Evolutionary conservation across 495 filamentous ascomycete genomes (phyloP), one percentile per base, ranked within the genome.

Genomic region (Diplogelasinospora grovesii): DNA sequence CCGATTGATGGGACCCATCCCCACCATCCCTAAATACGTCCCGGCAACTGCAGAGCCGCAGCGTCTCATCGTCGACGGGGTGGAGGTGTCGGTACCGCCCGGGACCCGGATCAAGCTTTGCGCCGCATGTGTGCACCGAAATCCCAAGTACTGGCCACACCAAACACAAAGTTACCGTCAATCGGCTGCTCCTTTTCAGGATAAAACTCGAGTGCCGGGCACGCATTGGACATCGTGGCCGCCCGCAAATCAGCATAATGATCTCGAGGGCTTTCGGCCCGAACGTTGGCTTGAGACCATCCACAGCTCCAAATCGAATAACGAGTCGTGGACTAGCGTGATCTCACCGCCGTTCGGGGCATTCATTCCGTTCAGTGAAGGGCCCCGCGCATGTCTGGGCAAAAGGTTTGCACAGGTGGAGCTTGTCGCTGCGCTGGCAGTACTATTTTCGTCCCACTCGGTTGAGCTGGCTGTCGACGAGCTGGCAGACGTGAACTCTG

Each of bases 321-420:
- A 53, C 3, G 10, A 9, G 26, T 9, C 26, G 6, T 28, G 10
- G 10, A 28, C 26, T 22, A 54, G 53, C 9, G 66, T 71, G 36
- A 75, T 70, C 60, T 62, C 64, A n/a, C 77, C 78, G 1, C 55
- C 62, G 0, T 66, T 67, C 15, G 78, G 79, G 1, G 61, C 73
- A 0, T 85, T 67, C 54, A 64, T 84, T 24, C 77, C 83, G 0
- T 86, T 84, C 57, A 75, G 72, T 21, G 79, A 82, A 9, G 82
- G 83, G 2, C 56, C 66, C 11, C 68, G 72, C 43, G 71, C 77
- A 43, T 87, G 78, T 66, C 69, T 73, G 45, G 82, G 66, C 46
- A 74, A 69, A 45, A 73, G 70, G 50, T 81, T 86, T 52, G 81
- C 82, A 11, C 80, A 85, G 57, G 82, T 83, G 48, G 79, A 86